Evolutionary conservation across 257 asterid genomes (phyloP).

Genomic region (Ilex aquifolium): DNA sequence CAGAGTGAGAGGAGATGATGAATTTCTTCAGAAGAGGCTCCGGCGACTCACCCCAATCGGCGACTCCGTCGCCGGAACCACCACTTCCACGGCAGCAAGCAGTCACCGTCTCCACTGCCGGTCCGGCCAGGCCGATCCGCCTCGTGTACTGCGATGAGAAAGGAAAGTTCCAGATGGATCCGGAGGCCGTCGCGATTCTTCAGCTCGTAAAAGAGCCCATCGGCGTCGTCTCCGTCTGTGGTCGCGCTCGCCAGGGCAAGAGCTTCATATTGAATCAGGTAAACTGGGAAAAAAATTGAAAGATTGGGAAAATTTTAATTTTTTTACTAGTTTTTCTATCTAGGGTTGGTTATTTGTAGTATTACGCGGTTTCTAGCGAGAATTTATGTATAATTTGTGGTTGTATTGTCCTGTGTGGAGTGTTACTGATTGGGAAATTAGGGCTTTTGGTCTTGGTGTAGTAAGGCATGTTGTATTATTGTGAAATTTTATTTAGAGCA

Average conservation of each 20-base stretch:
- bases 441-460: too few species aligned
- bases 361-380: not conserved
- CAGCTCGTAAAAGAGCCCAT: conserved; percentile 92
- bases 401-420: too few species aligned
- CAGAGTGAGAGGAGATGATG: conserved; percentile 32
- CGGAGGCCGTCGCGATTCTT: conserved; percentile 89
- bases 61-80: conserved; percentile 38
- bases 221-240: conserved; percentile 96
- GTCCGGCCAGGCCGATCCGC: conserved; percentile 94
- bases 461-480: too few species aligned
- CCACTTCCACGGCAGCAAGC: conserved; percentile 28
- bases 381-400: not conserved
- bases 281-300: not conserved
- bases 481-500: too few species aligned
- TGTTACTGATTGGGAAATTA: too few species aligned
- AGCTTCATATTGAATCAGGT: conserved; percentile 92
- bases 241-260: conserved; percentile 99
- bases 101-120: conserved; percentile 37
- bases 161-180: conserved; percentile 89
- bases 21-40: conserved; percentile 42
- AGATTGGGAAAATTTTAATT: not conserved
- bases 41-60: conserved; percentile 53
- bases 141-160: conserved; percentile 81
- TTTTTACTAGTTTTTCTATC: not conserved
- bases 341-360: not conserved